Conservation (phyloP, 2,329 filamentous ascomycete species). For the Colletotrichum godetiae region DNA sequence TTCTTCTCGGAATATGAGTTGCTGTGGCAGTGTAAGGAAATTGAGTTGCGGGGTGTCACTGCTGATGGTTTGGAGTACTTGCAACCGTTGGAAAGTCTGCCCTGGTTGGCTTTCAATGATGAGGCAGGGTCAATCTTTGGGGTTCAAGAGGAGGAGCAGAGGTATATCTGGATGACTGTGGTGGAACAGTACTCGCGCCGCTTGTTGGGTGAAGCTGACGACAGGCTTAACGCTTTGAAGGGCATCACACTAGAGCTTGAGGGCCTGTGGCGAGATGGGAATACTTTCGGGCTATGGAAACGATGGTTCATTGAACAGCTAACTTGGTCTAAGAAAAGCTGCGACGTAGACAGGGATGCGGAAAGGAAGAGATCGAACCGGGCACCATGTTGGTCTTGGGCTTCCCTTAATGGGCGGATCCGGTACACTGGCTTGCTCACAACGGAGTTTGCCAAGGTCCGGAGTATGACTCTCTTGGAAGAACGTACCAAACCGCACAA, state of each 20-base stretch:
- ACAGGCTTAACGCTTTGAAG: slow-evolving; percentile 6
- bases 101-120: slow-evolving; percentile 11
- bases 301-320: slow-evolving; percentile 26
- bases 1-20: slow-evolving; percentile 36
- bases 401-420: slow-evolving; percentile 12
- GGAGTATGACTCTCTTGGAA: not conserved
- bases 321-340: slow-evolving; percentile 15
- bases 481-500: not conserved
- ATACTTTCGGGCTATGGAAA: slow-evolving; percentile 16
- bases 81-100: slow-evolving; percentile 13
- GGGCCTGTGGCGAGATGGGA: slow-evolving; percentile 5
- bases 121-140: not conserved
- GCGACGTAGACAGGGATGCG: not conserved
- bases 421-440: not conserved
- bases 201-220: not conserved
- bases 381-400: slow-evolving; percentile 33
- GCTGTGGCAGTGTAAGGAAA: slow-evolving; percentile 35
- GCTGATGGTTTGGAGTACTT: slow-evolving; percentile 10
- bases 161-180: slow-evolving; percentile 20
- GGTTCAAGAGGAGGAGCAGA: not conserved
- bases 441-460: not conserved
- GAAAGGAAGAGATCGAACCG: not conserved
- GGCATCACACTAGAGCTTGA: slow-evolving; percentile 23
- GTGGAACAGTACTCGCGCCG: slow-evolving; percentile 19
- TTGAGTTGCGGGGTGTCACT: slow-evolving; percentile 20